These are phyloP conservation scores for Boletus bicolor DNA, from an alignment of 768 basidiomycete genomes.

Conservation along the genomic window DNA sequence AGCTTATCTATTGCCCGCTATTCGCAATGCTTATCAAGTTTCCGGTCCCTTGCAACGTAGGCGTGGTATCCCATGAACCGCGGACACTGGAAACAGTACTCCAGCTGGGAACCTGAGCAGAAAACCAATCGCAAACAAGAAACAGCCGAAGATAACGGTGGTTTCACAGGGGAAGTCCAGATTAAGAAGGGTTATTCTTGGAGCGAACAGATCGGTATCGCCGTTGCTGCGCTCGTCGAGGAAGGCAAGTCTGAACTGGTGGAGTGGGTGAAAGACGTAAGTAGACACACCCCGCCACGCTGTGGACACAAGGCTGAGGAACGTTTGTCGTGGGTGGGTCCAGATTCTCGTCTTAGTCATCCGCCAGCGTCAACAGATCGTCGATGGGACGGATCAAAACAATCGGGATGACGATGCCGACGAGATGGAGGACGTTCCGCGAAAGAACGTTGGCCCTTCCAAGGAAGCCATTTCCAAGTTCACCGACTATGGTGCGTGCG, in stretches of 20 bases:
- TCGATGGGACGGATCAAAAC: slow-evolving; percentile 56
- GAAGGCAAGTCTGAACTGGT: slow-evolving; percentile 61
- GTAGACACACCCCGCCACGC: slow-evolving; percentile 31
- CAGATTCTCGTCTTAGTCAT: slow-evolving; percentile 65
- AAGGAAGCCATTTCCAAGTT: slow-evolving; percentile 66
- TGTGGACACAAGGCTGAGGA: slow-evolving; percentile 19
- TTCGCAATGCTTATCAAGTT: slow-evolving; percentile 21
- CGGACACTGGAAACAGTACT: slow-evolving; percentile 81
- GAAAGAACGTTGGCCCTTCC: slow-evolving; percentile 46
- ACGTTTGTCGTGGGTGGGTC: slow-evolving; percentile 6
- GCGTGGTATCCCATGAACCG: slow-evolving; percentile 89
- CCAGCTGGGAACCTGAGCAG: slow-evolving; percentile 64
- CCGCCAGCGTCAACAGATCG: slow-evolving; percentile 52
- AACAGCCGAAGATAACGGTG: slow-evolving; percentile 33
- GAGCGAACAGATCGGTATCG: slow-evolving; percentile 89
- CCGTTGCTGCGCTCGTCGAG: slow-evolving; percentile 70
- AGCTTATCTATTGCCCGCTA: slow-evolving; percentile 19
- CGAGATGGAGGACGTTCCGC: slow-evolving; percentile 31
- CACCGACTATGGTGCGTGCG: slow-evolving; percentile 66
- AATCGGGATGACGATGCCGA: slow-evolving; percentile 37
- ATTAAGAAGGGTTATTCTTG: slow-evolving; percentile 86
- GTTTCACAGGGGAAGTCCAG: slow-evolving; percentile 63
- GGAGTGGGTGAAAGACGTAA: slow-evolving; percentile 78
- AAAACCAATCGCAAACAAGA: slow-evolving; percentile 37
- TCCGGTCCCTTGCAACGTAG: slow-evolving; percentile 35